Conservation (phyloP, 2,329 filamentous ascomycete species). For the Phyllosticta capitalensis region DNA sequence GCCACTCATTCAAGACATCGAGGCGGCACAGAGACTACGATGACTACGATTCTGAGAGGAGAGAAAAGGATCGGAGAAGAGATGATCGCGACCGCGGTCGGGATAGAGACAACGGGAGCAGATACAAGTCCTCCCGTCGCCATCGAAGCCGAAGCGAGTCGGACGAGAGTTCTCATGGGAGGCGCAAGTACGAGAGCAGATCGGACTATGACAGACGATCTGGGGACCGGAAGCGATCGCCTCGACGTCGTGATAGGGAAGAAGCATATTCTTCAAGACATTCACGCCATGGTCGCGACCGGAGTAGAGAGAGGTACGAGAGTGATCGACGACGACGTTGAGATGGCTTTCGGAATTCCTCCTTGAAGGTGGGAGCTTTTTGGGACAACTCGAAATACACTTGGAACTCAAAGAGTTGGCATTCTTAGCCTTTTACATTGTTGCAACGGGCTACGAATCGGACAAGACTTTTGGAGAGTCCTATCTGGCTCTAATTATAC, state of each 20-base stretch:
- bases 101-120: slow-evolving; percentile 13
- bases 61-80: slow-evolving; percentile 5
- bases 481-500: too few relatives aligned
- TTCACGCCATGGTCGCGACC: neutral
- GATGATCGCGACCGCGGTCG: slow-evolving; percentile 9
- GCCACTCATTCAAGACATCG: slow-evolving; percentile 15
- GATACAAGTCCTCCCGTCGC: slow-evolving; percentile 12
- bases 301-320: neutral
- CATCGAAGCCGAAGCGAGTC: slow-evolving; percentile 12
- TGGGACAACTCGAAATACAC: too few relatives aligned
- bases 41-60: slow-evolving; percentile 8
- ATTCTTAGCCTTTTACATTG: too few relatives aligned
- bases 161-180: slow-evolving; percentile 4
- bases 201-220: slow-evolving; percentile 4
- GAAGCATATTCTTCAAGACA: neutral
- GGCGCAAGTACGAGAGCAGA: slow-evolving; percentile 6
- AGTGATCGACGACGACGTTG: neutral
- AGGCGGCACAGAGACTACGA: slow-evolving; percentile 4
- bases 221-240: slow-evolving; percentile 1
- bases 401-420: too few relatives aligned
- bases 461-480: too few relatives aligned
- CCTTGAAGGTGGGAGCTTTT: too few relatives aligned
- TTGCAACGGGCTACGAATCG: too few relatives aligned
- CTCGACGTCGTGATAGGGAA: neutral
- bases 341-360: neutral